Evolutionary conservation across 2,329 filamentous ascomycete species (phyloP).

Genomic region (Phaeosphaeria sp.): DNA sequence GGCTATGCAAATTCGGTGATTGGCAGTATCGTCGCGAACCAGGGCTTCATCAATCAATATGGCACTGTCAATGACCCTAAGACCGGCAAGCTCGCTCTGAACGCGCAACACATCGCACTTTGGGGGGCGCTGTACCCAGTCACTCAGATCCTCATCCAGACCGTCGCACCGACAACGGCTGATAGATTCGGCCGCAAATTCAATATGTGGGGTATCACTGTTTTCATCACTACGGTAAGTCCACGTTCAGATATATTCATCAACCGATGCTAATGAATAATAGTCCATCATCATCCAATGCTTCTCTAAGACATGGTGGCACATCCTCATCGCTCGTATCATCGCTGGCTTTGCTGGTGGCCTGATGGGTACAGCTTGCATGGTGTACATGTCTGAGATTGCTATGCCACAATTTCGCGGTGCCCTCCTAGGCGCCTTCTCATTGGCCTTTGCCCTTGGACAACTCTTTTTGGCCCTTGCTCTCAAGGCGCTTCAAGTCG

Average conservation of each 20-base stretch:
- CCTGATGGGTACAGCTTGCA: constrained; percentile 10
- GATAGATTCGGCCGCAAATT: constrained; percentile 12
- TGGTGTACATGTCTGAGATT: constrained; percentile 15
- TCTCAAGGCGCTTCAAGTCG: constrained; percentile 6
- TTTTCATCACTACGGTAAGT: constrained; percentile 8
- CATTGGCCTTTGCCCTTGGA: constrained; percentile 11
- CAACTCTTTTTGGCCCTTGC: constrained; percentile 7
- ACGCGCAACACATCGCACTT: constrained; percentile 8
- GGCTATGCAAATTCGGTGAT: constrained; percentile 13
- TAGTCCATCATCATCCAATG: constrained; percentile 11
- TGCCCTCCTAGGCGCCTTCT: constrained; percentile 8
- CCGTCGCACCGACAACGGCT: constrained; percentile 5
- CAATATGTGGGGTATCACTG: constrained; percentile 11
- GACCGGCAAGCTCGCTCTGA: constrained; percentile 7
- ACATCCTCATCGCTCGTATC: constrained; percentile 6
- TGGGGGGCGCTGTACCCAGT: constrained; percentile 11
- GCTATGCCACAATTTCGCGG: constrained; percentile 11
- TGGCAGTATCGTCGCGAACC: constrained; percentile 11
- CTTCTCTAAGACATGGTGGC: constrained; percentile 12
- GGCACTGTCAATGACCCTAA: constrained; percentile 9
- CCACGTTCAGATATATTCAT: background rate
- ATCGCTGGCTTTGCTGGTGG: constrained; percentile 9
- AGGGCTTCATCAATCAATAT: constrained; percentile 11
- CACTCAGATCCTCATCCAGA: constrained; percentile 3
- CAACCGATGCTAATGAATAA: background rate